Percentiles rank a stretch among this genome's conserved stretches.
Evolutionary conservation across 2,329 filamentous ascomycete species (phyloP).

Genomic region (Fusarium illudens): DNA sequence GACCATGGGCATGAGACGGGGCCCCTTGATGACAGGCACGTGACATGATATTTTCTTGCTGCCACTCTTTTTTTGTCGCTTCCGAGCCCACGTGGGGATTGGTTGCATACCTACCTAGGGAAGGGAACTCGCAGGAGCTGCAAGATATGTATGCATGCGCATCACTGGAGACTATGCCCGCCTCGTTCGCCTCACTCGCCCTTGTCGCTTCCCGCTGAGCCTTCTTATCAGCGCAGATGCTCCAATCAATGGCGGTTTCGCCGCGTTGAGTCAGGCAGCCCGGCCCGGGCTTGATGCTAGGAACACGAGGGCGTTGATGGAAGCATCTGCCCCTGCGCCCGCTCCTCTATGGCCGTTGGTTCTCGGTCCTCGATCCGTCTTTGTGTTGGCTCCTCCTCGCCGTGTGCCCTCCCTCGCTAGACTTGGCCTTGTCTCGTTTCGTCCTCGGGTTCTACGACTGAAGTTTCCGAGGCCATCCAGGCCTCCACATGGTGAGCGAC

Average conservation of each 20-base stretch:
- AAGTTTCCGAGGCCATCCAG: conserved; percentile 5
- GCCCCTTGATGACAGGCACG: too few relatives aligned
- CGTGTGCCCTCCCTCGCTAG: neutral
- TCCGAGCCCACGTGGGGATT: neutral
- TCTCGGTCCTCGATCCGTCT: neutral
- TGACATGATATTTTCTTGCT: too few relatives aligned
- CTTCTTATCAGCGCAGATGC: conserved; percentile 23
- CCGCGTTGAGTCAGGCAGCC: conserved; percentile 15
- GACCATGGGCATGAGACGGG: too few relatives aligned
- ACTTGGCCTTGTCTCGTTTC: conserved; percentile 12
- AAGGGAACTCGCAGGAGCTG: conserved; percentile 17
- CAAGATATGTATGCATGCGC: conserved; percentile 14
- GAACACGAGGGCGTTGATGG: conserved; percentile 15
- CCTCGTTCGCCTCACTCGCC: conserved; percentile 25
- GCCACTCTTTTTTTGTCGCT: neutral
- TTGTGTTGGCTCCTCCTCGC: conserved; percentile 7
- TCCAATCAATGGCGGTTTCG: conserved; percentile 26
- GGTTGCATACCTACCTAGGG: neutral
- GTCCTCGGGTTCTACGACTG: conserved; percentile 15
- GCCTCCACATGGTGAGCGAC: conserved; percentile 15
- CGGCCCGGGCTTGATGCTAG: conserved; percentile 15
- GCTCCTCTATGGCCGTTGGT: neutral
- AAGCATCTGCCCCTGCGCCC: conserved; percentile 27
- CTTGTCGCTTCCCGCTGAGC: conserved; percentile 13
- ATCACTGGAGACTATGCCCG: conserved; percentile 7